A percentile compares a stretch with the other conserved stretches of the same genome.
These are phyloP conservation scores for Boletus sp. DNA, from an alignment of 768 basidiomycete species.

Conservation along the genomic window DNA sequence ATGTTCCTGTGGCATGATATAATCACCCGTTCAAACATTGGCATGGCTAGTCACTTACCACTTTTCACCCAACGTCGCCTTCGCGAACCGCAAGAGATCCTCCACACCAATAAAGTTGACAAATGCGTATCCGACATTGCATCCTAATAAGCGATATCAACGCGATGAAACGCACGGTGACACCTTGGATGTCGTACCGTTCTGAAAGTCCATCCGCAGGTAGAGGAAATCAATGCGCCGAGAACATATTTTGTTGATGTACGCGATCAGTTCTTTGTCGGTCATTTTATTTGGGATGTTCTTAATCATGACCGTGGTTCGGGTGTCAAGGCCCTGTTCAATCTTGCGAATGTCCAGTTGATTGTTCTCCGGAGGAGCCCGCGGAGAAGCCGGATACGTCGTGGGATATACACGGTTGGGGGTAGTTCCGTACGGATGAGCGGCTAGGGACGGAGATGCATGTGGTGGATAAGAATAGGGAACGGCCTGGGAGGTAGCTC, in stretches of 20 bases:
- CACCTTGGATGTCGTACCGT: constrained; percentile 46
- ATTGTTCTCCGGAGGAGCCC: constrained; percentile 43
- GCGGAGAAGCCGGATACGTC: constrained; percentile 29
- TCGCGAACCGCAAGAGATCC: constrained; percentile 75
- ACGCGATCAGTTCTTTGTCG: constrained; percentile 66
- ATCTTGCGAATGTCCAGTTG: constrained; percentile 68
- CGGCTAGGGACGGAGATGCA: constrained; percentile 20
- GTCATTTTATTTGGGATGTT: constrained; percentile 94
- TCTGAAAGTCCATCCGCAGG: constrained; percentile 82
- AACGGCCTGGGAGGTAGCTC: constrained; percentile 18
- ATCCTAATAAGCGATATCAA: constrained; percentile 44
- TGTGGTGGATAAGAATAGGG: constrained; percentile 32
- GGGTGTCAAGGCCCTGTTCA: constrained; percentile 72
- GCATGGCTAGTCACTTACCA: constrained; percentile 49
- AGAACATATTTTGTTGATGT: constrained; percentile 71
- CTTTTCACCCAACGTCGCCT: constrained; percentile 70
- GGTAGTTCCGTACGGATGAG: constrained; percentile 19
- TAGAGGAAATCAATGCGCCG: constrained; percentile 84
- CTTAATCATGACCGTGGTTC: constrained; percentile 88
- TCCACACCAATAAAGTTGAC: constrained; percentile 85
- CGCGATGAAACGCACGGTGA: not conserved
- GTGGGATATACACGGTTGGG: constrained; percentile 20
- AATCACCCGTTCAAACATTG: not conserved
- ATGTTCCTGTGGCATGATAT: constrained; percentile 62
- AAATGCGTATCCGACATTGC: constrained; percentile 82